Percentiles rank a stretch among this genome's conserved stretches.
Evolutionary conservation across 176 grass and related monocot species (phyloP).

Genomic region (Urochloa ruziziensis): DNA sequence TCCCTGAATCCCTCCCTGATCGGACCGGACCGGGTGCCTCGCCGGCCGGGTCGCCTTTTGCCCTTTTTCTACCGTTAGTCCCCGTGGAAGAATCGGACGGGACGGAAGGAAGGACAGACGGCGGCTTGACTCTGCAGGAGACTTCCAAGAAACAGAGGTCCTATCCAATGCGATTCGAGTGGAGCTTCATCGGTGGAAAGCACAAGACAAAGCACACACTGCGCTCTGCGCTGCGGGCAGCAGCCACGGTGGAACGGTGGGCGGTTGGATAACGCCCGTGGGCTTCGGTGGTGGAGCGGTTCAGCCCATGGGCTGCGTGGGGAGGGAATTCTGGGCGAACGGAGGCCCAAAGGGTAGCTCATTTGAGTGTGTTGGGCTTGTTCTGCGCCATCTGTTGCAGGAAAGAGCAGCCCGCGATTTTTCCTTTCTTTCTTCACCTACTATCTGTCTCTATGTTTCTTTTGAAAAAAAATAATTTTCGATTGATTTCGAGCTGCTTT

Average conservation of each 20-base stretch:
- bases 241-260: no score
- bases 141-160: not conserved
- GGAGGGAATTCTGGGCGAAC: not conserved
- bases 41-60: no score
- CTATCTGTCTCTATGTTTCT: not conserved
- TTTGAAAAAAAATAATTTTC: not conserved
- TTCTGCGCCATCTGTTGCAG: no score
- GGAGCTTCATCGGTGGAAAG: not conserved
- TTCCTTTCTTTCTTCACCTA: not conserved
- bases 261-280: not conserved
- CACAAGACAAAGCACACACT: no score
- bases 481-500: not conserved
- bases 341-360: not conserved
- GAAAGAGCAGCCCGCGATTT: not conserved
- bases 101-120: not conserved
- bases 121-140: not conserved
- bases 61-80: slow-evolving; percentile 43
- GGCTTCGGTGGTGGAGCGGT: not conserved
- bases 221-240: no score
- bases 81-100: not conserved
- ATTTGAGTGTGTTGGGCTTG: not conserved
- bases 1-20: no score
- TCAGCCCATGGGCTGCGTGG: not conserved
- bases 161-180: not conserved
- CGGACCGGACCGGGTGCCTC: no score